Conservation (phyloP, 805 yeast genomes). For the Wickerhamomyces bisporus region DNA sequence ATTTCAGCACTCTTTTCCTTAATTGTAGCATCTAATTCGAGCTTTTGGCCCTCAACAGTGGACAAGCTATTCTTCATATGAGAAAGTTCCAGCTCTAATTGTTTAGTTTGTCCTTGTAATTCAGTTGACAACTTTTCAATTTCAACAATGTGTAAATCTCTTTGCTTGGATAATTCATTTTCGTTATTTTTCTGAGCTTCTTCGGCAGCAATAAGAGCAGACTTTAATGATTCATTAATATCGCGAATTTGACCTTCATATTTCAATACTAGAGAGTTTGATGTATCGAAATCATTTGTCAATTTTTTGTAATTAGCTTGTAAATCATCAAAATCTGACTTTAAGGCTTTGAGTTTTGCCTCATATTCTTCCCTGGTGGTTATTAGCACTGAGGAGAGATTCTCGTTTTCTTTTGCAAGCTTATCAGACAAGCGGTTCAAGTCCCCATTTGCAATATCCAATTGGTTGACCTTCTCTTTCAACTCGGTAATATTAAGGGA, state of each 20-base stretch:
- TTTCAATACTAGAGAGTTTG: constrained; percentile 3
- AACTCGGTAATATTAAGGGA: constrained; percentile 10
- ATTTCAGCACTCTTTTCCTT: no score
- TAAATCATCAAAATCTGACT: constrained; percentile 5
- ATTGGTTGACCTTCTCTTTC: constrained; percentile 10
- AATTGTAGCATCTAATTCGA: no score
- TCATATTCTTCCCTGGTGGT: constrained; percentile 1
- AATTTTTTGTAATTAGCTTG: constrained; percentile 1
- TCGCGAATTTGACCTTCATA: constrained; percentile 9
- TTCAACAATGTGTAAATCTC: neutral
- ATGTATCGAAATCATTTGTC: constrained; percentile 10
- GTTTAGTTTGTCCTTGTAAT: no score
- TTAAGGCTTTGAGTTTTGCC: constrained; percentile 1
- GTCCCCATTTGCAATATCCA: constrained; percentile 9
- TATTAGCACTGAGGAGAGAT: constrained; percentile 1
- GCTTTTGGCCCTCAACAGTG: no score
- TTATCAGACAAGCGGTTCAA: constrained; percentile 6
- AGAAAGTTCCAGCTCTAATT: no score
- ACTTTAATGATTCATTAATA: constrained; percentile 8
- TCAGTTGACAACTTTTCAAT: no score
- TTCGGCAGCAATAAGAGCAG: neutral
- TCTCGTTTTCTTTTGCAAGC: constrained; percentile 8
- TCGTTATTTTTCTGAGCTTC: constrained; percentile 1
- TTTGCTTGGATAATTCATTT: neutral
- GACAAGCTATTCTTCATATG: no score